Percentiles rank a stretch among this genome's conserved stretches.
These are phyloP conservation scores for Umbelopsis isabellina DNA, from an alignment of 192 early-diverging fungal species.

Conservation along the genomic window DNA sequence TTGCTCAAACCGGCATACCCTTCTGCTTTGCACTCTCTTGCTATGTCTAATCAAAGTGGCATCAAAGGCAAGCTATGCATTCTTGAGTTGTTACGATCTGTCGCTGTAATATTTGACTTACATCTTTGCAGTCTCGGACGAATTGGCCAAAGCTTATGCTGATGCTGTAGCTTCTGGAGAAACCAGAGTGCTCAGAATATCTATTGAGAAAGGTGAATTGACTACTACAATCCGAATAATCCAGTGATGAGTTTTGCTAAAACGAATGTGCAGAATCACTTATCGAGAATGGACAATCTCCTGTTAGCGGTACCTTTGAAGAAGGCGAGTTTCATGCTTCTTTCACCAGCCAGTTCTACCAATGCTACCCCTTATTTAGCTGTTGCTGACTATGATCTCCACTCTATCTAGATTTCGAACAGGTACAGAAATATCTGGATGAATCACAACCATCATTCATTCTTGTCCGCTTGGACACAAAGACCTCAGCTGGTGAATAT, in stretches of 20 bases:
- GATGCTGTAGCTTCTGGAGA: conserved; percentile 40
- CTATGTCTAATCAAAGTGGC: conserved; percentile 62
- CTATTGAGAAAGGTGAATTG: conserved; percentile 50
- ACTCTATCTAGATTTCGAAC: conserved; percentile 52
- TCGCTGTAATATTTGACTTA: background rate
- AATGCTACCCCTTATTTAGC: background rate
- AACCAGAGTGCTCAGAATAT: conserved; percentile 49
- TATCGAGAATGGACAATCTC: conserved; percentile 28
- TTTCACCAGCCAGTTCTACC: background rate
- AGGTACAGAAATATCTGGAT: conserved; percentile 51
- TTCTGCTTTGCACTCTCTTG: background rate
- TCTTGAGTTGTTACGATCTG: background rate
- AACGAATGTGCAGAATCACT: conserved; percentile 39
- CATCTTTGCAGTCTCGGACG: conserved; percentile 47
- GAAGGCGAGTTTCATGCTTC: conserved; percentile 31
- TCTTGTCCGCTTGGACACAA: conserved; percentile 62
- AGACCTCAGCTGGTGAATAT: conserved; percentile 38
- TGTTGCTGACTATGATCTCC: background rate
- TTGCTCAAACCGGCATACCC: background rate
- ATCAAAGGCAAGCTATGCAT: conserved; percentile 45
- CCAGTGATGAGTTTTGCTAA: background rate
- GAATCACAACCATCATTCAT: conserved; percentile 66
- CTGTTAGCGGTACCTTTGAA: conserved; percentile 42
- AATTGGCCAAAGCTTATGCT: conserved; percentile 48
- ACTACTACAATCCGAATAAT: background rate